Conservation (phyloP, 768 basidiomycete genomes). For the Suillus ampliporus region DNA sequence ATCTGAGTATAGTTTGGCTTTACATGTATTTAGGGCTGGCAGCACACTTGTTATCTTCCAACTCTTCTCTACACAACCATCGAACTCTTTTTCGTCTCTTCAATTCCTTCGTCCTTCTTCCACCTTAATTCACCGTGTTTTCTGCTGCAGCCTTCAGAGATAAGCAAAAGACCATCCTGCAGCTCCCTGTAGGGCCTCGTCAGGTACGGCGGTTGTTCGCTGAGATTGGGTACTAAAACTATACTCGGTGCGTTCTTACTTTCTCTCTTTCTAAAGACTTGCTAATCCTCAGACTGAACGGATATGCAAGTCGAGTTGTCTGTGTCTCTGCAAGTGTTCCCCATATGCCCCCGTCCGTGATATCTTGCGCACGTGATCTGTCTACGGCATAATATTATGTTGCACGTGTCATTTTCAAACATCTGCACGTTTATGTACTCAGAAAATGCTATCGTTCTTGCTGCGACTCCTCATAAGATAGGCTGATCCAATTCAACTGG, state of each 20-base stretch:
- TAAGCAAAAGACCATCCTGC: background rate
- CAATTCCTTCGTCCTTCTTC: slow-evolving; percentile 6
- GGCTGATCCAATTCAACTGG: background rate
- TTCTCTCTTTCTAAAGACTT: background rate
- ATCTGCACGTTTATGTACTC: background rate
- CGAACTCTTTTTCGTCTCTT: slow-evolving; percentile 8
- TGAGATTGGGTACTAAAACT: background rate
- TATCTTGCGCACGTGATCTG: slow-evolving; percentile 6
- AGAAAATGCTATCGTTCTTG: background rate
- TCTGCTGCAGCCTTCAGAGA: background rate
- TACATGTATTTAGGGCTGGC: slow-evolving; percentile 46
- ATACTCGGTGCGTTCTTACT: background rate
- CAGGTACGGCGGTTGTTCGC: background rate
- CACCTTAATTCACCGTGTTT: background rate
- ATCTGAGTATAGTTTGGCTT: slow-evolving; percentile 15
- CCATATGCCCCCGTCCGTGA: slow-evolving; percentile 5
- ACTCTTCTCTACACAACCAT: slow-evolving; percentile 17
- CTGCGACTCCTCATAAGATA: background rate
- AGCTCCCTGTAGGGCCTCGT: no score
- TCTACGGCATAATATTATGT: background rate
- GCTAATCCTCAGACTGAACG: background rate
- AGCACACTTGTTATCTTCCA: slow-evolving; percentile 23
- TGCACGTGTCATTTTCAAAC: background rate
- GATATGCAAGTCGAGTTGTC: background rate
- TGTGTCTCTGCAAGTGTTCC: background rate